Base-by-base conservation (phyloP, 2,329 filamentous ascomycete genomes). In the Aspergillus sergii region DNA sequence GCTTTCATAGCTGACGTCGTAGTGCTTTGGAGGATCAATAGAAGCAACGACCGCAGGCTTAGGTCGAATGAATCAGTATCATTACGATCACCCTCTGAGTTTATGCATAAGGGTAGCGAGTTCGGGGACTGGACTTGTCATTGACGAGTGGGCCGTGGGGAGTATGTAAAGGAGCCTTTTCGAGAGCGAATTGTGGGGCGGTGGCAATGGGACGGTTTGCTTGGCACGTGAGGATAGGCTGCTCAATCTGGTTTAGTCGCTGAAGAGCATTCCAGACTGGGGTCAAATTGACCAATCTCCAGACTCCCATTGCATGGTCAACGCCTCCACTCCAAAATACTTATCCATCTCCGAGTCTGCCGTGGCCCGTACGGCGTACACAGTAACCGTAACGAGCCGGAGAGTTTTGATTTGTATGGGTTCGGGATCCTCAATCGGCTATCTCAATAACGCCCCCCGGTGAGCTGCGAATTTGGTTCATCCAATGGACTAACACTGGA, bases 1-100 rank as follows among this genome's bases (percentile, higher is more conserved):
- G 70, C 73, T 66, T 74, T 76, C 46, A 62, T 63, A 34, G 68
- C 67, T 48, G 67, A 41, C 4, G 66, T 48, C 14, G 67, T 39
- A 12, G 67, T 64, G 58, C 58, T 53, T 62, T 57, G 60, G 64
- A 62, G 28, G 6, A 7, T n/a, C 3, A 19, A 50, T 26, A 53
- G 12, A 14, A 54, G 21, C 14, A 54, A 54, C 11, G 9, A 30
- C 14, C 30, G 50, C 14, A 10, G 6, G 32, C 23, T 32, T 16
- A 34, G 12, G 5, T n/a, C 36, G 21, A 45, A 60, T 36, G 39
- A 55, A n/a, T 32, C 50, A 32, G 10, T 53, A 53, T 11, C 50
- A 53, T 53, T 19, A 26, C 26, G 21, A 57, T 36, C 28, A 26
- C 46, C 26, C 12, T 30, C 26, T 30, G 26, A 14, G 46, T 48